Evolutionary conservation across 345 rosid genomes (phyloP).

Genomic region (Brassica nigra): DNA sequence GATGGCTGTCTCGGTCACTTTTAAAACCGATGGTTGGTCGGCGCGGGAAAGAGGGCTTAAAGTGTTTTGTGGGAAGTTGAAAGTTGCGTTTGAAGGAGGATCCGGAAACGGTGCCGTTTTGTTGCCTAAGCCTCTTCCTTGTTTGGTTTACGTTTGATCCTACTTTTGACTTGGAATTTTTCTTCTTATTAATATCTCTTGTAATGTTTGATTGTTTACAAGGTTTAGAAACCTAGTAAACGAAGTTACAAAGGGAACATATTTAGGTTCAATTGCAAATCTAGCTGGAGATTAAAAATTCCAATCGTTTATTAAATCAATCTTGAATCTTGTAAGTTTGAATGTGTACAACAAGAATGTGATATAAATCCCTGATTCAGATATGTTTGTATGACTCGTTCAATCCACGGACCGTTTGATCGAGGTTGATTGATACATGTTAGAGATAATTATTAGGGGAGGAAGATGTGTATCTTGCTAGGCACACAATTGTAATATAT

Average conservation of each 20-base stretch:
- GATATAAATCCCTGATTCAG: background rate
- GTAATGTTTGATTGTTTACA: conserved; percentile 9
- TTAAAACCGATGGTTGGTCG: conserved; percentile 41
- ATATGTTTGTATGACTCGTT: no score
- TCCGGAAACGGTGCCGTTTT: conserved; percentile 38
- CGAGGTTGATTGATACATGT: background rate
- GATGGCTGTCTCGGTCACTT: conserved; percentile 36
- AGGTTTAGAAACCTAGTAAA: background rate
- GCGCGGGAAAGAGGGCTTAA: conserved; percentile 42
- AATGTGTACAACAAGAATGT: background rate
- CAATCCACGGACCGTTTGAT: background rate
- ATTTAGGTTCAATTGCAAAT: background rate
- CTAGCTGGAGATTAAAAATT: background rate
- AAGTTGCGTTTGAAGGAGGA: conserved; percentile 29
- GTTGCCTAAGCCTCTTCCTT: conserved; percentile 37
- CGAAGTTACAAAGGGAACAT: background rate
- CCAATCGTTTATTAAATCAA: background rate
- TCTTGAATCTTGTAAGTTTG: background rate
- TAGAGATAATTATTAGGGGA: background rate
- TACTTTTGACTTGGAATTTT: background rate
- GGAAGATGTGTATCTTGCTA: background rate
- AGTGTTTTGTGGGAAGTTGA: conserved; percentile 40
- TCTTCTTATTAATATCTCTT: background rate
- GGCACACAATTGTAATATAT: no score
- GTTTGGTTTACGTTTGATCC: conserved; percentile 39